These are phyloP conservation scores for Neoscytalidium dimidiatum DNA, from an alignment of 2,329 filamentous ascomycete genomes.

Conservation along the genomic window DNA sequence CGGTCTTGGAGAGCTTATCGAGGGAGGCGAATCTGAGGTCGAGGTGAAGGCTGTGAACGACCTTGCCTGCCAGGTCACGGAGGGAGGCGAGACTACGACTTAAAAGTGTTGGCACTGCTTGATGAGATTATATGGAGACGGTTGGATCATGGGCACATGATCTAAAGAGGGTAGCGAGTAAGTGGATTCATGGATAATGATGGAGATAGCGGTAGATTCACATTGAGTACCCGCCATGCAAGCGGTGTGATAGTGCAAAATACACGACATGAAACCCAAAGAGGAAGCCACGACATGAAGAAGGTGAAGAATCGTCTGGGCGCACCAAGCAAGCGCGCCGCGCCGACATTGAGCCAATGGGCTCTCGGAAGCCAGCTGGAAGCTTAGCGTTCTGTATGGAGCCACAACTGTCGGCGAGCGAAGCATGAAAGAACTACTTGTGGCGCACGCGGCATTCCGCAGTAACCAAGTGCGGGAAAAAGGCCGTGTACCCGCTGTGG, in stretches of 20 bases:
- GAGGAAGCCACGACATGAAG: too few species aligned
- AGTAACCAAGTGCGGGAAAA: too few species aligned
- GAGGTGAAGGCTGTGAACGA: background rate
- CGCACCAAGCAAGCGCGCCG: background rate
- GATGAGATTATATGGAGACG: too few species aligned
- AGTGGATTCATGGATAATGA: background rate
- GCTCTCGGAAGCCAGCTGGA: background rate
- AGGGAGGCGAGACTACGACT: background rate
- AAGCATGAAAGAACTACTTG: background rate
- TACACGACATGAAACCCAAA: background rate
- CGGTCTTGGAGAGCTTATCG: background rate
- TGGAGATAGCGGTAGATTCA: background rate
- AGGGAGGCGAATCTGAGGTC: background rate
- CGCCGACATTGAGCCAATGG: slow-evolving; percentile 1
- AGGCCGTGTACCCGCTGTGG: too few species aligned
- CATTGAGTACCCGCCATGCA: background rate
- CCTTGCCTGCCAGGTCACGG: too few species aligned
- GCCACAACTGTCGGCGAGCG: background rate
- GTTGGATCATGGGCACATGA: background rate
- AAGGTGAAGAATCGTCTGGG: background rate
- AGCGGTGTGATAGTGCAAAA: background rate
- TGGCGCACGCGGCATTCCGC: too few species aligned
- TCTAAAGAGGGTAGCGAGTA: background rate
- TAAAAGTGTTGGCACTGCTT: background rate
- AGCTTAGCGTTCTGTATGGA: background rate